A percentile compares a stretch with the other conserved stretches of the same genome.
These are phyloP conservation scores for Scutellaria barbata DNA, from an alignment of 257 asterid genomes.

Conservation along the genomic window DNA sequence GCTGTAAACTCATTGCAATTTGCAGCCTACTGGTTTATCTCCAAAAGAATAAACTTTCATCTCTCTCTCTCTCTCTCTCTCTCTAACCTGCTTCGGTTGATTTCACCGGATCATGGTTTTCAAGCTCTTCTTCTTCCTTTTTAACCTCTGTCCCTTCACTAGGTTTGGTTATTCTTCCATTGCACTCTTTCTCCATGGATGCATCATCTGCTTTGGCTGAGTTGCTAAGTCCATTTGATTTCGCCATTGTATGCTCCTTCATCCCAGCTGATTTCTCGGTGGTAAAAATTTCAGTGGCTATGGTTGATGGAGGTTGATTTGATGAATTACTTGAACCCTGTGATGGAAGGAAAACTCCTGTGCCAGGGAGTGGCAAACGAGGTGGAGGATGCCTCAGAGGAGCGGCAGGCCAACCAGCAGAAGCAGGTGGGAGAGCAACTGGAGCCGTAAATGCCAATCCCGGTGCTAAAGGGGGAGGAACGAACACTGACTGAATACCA, in stretches of 20 bases:
- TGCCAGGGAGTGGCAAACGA: constrained; percentile 75
- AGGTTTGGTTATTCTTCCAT: constrained; percentile 44
- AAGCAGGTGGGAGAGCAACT: constrained; percentile 54
- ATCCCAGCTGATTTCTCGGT: constrained; percentile 18
- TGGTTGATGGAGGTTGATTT: constrained; percentile 41
- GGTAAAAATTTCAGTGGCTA: constrained; percentile 36
- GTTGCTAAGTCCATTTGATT: constrained; percentile 36
- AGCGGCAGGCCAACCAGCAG: constrained; percentile 60
- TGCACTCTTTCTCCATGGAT: constrained; percentile 41
- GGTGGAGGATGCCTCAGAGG: constrained; percentile 65
- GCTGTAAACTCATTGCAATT: constrained; percentile 52
- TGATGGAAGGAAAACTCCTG: constrained; percentile 89
- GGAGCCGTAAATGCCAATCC: constrained; percentile 64
- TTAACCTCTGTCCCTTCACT: constrained; percentile 26
- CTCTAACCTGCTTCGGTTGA: constrained; percentile 35
- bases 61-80: neutral
- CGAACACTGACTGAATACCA: constrained; percentile 62
- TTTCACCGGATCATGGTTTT: constrained; percentile 31
- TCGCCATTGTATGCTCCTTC: constrained; percentile 37
- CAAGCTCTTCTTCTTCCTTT: constrained; percentile 34
- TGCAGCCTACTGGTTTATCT: constrained; percentile 38
- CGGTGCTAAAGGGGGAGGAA: constrained; percentile 53
- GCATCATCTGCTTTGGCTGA: constrained; percentile 29
- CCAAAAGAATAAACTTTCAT: constrained; percentile 21
- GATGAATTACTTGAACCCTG: constrained; percentile 54